Evolutionary conservation across 1,139 yeast genomes (phyloP).

Genomic region (Casaregolazyma suthepensis): DNA sequence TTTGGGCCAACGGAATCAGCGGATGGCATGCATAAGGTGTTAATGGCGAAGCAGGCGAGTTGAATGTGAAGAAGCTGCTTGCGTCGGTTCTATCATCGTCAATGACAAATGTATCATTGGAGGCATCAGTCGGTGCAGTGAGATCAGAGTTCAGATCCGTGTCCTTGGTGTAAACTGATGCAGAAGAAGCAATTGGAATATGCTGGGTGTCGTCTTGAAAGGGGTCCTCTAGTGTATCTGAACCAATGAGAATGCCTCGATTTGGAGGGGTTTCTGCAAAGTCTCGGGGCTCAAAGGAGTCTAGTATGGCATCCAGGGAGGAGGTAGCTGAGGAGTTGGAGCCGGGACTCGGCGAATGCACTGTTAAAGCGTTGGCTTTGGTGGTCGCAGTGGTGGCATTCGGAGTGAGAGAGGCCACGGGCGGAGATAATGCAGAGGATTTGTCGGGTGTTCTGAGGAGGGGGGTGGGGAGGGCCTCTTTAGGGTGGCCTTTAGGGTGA

Average conservation of each 20-base stretch:
- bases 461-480: too few species aligned
- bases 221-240: not conserved
- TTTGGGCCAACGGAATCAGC: conserved; percentile 23
- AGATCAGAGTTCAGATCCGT: conserved; percentile 3
- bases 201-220: not conserved
- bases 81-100: conserved; percentile 5
- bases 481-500: not conserved
- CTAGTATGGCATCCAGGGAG: conserved; percentile 26
- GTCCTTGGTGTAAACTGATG: conserved; percentile 10
- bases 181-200: conserved; percentile 4
- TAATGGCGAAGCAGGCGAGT: conserved; percentile 7
- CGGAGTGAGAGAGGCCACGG: conserved; percentile 4
- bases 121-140: not conserved
- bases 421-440: conserved; percentile 2
- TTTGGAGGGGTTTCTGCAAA: not conserved
- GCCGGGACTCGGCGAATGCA: not conserved
- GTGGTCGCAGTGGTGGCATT: conserved; percentile 6
- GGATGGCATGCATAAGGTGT: conserved; percentile 18
- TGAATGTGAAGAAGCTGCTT: conserved; percentile 9
- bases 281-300: conserved; percentile 17
- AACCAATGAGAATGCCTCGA: not conserved
- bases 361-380: conserved; percentile 2
- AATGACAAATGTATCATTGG: not conserved
- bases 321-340: conserved; percentile 23
- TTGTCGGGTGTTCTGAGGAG: not conserved